Base-by-base conservation (phyloP, 2,329 filamentous ascomycete genomes). In the Ambrosiella xylebori region DNA sequence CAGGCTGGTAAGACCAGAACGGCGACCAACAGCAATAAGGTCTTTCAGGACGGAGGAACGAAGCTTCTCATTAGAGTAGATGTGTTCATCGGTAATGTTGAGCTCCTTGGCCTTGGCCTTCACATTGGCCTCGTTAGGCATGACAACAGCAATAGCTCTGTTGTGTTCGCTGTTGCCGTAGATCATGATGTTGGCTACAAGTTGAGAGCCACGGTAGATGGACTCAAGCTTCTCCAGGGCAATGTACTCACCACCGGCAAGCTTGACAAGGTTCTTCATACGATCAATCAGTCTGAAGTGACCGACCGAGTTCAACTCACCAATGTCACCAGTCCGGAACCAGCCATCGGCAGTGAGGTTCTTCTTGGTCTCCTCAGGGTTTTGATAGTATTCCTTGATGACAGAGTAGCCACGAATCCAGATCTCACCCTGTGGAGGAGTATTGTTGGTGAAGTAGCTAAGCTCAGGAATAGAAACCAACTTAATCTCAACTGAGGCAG, bases 221-320 rank as follows among this genome's bases (percentile, higher is more conserved):
- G 90, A 86, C 73, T 97, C 91, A 61, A 97, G 82, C 75, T 90
- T 96, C 75, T 97, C 91, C 3, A 98, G 79, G 19, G 91, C 93
- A 69, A 97, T 94, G 71, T 97, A 97, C 76, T 97, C 91, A 64
- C 91, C 91, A 61, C 90, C 89, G 63, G 88, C 80, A 62, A 93
- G 90, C 82, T 97, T 97, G 71, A 97, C 87, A 58, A 97, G 76
- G 72, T 97, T 97, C 83, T 97, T 97, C 81, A 95, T 90, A 64
- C 91, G 88, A 70, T 97, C 91, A 67, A 97, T 90, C 68, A 97
- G 84, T 64, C 77, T 80, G 63, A 97, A 72, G 68, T 95, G 86
- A 49, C 91, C 91, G 61, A 84, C 77, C 50, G 74, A 68, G 69
- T 91, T 84, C 65, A 91, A 93, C 68, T 96, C 87, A 65, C 91